Base-by-base conservation (phyloP, 139 green algal genomes). In the Micromonas commoda region DNA sequence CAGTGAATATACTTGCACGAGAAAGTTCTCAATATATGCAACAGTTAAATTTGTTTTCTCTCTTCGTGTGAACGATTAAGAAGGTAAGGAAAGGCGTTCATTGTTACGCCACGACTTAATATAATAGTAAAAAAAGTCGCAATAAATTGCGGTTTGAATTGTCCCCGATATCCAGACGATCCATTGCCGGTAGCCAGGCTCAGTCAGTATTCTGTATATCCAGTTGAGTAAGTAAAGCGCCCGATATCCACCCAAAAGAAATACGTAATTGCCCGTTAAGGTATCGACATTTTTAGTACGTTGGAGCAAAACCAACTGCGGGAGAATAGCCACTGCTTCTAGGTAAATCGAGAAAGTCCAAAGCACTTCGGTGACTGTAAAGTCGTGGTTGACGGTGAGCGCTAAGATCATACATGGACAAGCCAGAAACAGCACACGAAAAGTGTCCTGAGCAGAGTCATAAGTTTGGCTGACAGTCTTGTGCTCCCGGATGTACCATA, bases 111-210 rank as follows among this genome's bases (percentile, higher is more conserved):
- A 97, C 71, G 83, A 88, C 57, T 85, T 53, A 3, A 90, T 74
- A 71, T 97, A 94, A 80, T 99, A 99, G 81, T 97, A 99, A 87
- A 99, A 99, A 81, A 97, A 97, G 85, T 99, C 96, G n/a, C 86
- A 85, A 83, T 99, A 99, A 0, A 98, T 71, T 21, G 81, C 86
- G 1, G 95, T 99, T 79, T 99, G 96, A 13, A 98, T 79, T 2
- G 93, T 78, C 20, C 96, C 91, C 33, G 86, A 87, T n/a, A 90
- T 82, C 91, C 91, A 96, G 13, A 94, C 91, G 16, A 99, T 86
- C 88, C 90, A 97, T 75, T 98, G 92, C 34, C 85, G 80, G 83
- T 98, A 97, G 54, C 88, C 76, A 1, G 84, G 81, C 84, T 99
- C 96, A 24, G 93, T 98, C 63, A 91, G 80, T 79, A 88, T 98